These are phyloP conservation scores for Aureoboletus auriporus DNA, from an alignment of 768 basidiomycete species.

Conservation along the genomic window DNA sequence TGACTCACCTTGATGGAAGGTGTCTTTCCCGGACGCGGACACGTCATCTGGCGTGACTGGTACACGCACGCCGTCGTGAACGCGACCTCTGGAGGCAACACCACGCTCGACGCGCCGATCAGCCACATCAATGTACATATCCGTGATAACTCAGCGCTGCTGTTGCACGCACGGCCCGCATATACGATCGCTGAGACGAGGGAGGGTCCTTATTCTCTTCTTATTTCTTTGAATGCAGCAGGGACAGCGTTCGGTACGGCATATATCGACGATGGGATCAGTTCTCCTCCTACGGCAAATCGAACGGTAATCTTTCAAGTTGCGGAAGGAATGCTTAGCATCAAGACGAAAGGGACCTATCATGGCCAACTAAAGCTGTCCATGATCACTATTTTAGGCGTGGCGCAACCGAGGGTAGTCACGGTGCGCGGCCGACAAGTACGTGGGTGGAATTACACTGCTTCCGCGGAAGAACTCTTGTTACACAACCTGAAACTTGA, in stretches of 20 bases:
- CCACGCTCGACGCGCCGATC: conserved; percentile 57
- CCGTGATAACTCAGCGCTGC: conserved; percentile 57
- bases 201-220: conserved; percentile 53
- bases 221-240: conserved; percentile 46
- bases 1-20: conserved; percentile 31
- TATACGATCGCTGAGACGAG: conserved; percentile 66
- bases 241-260: conserved; percentile 55
- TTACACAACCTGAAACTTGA: conserved; percentile 35
- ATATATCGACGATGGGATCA: conserved; percentile 62
- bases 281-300: conserved; percentile 46
- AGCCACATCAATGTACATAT: conserved; percentile 73
- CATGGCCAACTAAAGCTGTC: conserved; percentile 41
- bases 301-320: conserved; percentile 45
- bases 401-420: conserved; percentile 37
- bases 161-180: conserved; percentile 55
- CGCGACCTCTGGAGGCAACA: conserved; percentile 34
- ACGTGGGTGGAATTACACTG: conserved; percentile 36
- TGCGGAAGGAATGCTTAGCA: conserved; percentile 29
- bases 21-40: conserved; percentile 57
- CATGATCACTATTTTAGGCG: conserved; percentile 55
- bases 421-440: conserved; percentile 34
- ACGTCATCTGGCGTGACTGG: conserved; percentile 65
- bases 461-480: conserved; percentile 38
- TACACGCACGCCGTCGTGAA: conserved; percentile 58
- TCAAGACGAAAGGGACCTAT: conserved; percentile 29